Evolutionary conservation across 768 basidiomycete genomes (phyloP).

Genomic region (Lactarius evosmus): DNA sequence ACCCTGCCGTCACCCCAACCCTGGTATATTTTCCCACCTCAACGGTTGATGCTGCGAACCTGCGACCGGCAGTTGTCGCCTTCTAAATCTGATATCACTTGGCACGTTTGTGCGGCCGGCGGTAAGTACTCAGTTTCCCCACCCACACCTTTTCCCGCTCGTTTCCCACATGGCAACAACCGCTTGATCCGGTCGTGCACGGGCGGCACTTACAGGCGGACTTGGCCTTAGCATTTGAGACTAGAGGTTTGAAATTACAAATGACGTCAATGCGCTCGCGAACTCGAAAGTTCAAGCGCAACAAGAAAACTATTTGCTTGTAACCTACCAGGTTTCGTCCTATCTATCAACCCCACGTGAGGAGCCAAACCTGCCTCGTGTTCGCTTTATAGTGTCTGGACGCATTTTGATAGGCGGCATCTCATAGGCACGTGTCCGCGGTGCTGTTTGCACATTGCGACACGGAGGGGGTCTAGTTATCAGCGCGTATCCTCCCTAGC

Average conservation of each 20-base stretch:
- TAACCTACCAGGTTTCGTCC: neutral
- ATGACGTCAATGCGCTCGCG: neutral
- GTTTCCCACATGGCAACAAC: neutral
- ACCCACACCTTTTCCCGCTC: neutral
- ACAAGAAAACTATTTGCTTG: neutral
- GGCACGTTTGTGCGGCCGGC: neutral
- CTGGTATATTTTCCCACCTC: neutral
- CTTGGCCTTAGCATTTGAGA: neutral
- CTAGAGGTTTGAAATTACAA: neutral
- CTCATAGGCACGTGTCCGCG: slow-evolving; percentile 9
- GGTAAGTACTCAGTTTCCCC: neutral
- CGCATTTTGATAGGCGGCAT: slow-evolving; percentile 4
- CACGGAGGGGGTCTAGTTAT: slow-evolving; percentile 1
- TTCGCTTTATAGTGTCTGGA: neutral
- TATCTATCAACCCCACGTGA: neutral
- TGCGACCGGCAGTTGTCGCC: neutral
- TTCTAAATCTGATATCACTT: neutral
- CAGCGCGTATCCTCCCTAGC: neutral
- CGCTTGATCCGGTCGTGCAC: neutral
- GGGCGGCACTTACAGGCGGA: neutral
- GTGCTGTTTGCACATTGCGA: slow-evolving; percentile 15
- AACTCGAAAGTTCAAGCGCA: neutral
- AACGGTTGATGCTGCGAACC: neutral
- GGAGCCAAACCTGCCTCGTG: slow-evolving; percentile 7
- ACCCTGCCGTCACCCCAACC: neutral